phyloP scores from a whole-genome alignment of 176 grass and related monocot genomes.

The Musa troglodytarum region DNA sequence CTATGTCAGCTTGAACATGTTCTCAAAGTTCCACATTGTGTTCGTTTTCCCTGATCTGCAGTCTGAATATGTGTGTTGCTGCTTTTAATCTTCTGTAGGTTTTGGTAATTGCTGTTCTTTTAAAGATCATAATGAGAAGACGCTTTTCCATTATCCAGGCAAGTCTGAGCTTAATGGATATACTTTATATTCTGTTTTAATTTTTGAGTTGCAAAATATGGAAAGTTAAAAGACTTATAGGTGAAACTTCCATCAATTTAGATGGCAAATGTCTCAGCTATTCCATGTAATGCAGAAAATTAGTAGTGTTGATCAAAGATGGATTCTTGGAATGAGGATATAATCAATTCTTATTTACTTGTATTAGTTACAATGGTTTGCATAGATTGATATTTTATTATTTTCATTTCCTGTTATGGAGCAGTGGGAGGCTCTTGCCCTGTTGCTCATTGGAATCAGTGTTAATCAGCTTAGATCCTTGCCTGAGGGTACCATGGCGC shows the following conservation, averaged over 20 bases:
- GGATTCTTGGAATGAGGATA: background rate
- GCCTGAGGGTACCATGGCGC: conserved; percentile 70
- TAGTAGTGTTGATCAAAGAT: background rate
- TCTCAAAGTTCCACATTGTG: background rate
- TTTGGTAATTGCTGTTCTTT: conserved; percentile 85
- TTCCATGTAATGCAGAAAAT: background rate
- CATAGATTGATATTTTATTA: conserved; percentile 15
- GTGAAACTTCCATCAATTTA: background rate
- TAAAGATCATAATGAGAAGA: conserved; percentile 88
- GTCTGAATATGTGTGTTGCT: conserved; percentile 8
- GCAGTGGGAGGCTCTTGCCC: conserved; percentile 95
- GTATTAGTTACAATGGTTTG: conserved; percentile 2
- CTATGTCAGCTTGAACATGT: background rate
- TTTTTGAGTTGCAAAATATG: conserved; percentile 1
- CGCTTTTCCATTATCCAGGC: conserved; percentile 82
- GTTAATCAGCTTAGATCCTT: conserved; percentile 88
- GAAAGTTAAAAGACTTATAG: background rate
- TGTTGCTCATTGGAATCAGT: conserved; percentile 92
- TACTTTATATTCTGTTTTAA: background rate
- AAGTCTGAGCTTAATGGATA: conserved; percentile 27
- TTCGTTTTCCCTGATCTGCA: background rate
- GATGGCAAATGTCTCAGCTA: background rate
- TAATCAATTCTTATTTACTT: background rate
- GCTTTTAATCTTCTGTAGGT: conserved; percentile 47
- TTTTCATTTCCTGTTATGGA: conserved; percentile 14